Evolutionary conservation across 75 land plant species (phyloP).

Genomic region (Picea sitchensis): DNA sequence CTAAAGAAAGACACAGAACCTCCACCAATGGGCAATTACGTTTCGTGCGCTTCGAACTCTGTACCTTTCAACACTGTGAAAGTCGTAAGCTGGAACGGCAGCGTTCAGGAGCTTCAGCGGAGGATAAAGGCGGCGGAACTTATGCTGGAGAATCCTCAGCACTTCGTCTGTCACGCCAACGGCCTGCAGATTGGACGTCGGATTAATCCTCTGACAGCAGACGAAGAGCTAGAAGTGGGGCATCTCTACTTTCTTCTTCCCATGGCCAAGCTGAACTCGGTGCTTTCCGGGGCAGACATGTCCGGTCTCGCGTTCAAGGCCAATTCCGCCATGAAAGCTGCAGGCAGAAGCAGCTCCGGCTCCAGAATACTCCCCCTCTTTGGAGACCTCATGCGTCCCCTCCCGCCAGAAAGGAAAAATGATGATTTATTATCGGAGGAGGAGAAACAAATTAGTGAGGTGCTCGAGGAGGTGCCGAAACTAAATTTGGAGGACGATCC

Average conservation of each 20-base stretch:
- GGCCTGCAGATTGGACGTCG: conserved; percentile 42
- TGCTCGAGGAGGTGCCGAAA: background rate
- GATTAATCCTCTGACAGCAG: conserved; percentile 44
- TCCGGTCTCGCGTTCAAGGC: conserved; percentile 29
- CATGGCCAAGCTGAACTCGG: conserved; percentile 35
- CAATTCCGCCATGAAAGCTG: conserved; percentile 18
- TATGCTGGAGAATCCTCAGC: conserved; percentile 46
- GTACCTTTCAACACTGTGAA: background rate
- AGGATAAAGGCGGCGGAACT: conserved; percentile 55
- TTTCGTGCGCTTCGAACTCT: conserved; percentile 26
- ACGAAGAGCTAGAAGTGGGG: conserved; percentile 49
- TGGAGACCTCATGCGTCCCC: conserved; percentile 5
- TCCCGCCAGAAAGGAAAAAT: background rate
- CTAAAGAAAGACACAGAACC: too few relatives aligned
- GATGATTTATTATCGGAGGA: background rate
- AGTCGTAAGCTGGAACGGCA: conserved; percentile 16
- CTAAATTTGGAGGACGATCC: conserved; percentile 29
- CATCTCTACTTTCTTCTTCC: conserved; percentile 42
- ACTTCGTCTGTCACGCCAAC: conserved; percentile 34
- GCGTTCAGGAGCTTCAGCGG: conserved; percentile 23
- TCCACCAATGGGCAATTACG: conserved; percentile 41
- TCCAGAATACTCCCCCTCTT: conserved; percentile 5
- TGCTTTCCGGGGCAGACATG: conserved; percentile 43
- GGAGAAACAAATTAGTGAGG: background rate
- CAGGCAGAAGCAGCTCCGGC: background rate